Conservation (phyloP, 768 basidiomycete genomes). For the Amanita rimosa region DNA sequence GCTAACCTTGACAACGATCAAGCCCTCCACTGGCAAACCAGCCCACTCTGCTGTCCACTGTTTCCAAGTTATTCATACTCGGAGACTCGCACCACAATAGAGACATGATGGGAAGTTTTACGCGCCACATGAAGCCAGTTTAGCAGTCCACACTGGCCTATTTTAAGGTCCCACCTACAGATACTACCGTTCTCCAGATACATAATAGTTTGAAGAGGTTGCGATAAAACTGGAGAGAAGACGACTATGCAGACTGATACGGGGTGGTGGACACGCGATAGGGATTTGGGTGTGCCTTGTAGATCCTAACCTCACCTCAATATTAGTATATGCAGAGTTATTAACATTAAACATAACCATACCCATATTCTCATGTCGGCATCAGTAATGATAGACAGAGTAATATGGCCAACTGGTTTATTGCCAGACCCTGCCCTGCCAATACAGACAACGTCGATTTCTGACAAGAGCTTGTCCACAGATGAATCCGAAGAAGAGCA, state of each 20-base stretch:
- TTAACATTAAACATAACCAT: slow-evolving; percentile 11
- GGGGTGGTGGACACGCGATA: slow-evolving; percentile 63
- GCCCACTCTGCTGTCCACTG: slow-evolving; percentile 30
- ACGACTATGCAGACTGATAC: slow-evolving; percentile 56
- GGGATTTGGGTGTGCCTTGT: slow-evolving; percentile 56
- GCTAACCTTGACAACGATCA: slow-evolving; percentile 59
- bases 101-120: slow-evolving; percentile 54
- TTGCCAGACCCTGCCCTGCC: too few relatives aligned
- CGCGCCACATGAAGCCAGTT: slow-evolving; percentile 71
- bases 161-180: slow-evolving; percentile 72
- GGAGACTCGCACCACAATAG: slow-evolving; percentile 52
- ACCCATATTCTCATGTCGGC: slow-evolving; percentile 79
- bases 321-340: not conserved
- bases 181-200: slow-evolving; percentile 65
- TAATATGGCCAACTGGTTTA: slow-evolving; percentile 59
- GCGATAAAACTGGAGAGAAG: slow-evolving; percentile 55
- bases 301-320: slow-evolving; percentile 42
- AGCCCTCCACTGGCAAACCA: slow-evolving; percentile 78
- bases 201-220: slow-evolving; percentile 60
- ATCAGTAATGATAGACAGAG: slow-evolving; percentile 63
- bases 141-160: slow-evolving; percentile 63
- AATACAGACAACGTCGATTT: too few relatives aligned
- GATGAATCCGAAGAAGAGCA: too few relatives aligned
- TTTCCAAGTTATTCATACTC: slow-evolving; percentile 10
- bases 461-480: too few relatives aligned